Conservation (phyloP, 192 early-diverging fungal genomes). For the Coemansia sp. region DNA sequence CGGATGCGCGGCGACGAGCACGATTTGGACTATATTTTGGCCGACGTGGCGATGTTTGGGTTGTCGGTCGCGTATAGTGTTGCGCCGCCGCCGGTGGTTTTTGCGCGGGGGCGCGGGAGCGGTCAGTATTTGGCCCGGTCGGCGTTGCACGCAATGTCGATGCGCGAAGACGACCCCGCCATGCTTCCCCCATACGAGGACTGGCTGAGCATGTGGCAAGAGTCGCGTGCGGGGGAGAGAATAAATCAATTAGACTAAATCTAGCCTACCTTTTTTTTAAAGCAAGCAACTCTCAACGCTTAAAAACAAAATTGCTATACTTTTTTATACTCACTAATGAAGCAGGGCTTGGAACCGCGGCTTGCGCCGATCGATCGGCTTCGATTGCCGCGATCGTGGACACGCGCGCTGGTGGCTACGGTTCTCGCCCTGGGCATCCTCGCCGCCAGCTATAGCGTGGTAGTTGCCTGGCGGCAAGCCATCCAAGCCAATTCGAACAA, state of each 20-base stretch:
- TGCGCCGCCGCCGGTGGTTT: slow-evolving; percentile 23
- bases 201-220: slow-evolving; percentile 9
- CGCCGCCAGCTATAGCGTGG: background rate
- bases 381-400: too few relatives aligned
- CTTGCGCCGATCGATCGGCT: too few relatives aligned
- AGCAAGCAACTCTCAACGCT: too few relatives aligned
- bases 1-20: slow-evolving; percentile 10
- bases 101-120: too few relatives aligned
- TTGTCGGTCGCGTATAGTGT: slow-evolving; percentile 14
- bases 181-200: slow-evolving; percentile 18
- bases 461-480: background rate
- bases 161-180: slow-evolving; percentile 18
- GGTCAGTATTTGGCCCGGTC: slow-evolving; percentile 17
- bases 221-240: too few relatives aligned
- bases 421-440: too few relatives aligned
- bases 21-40: slow-evolving; percentile 27
- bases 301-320: too few relatives aligned
- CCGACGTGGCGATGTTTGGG: slow-evolving; percentile 18
- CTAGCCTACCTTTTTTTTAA: too few relatives aligned
- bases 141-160: slow-evolving; percentile 6
- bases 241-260: too few relatives aligned
- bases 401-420: too few relatives aligned
- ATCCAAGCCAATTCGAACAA: background rate
- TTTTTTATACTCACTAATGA: too few relatives aligned
- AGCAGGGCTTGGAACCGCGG: too few relatives aligned